These are phyloP conservation scores for Pythium grandisporangium DNA, from an alignment of 352 stramenopile species.

Conservation along the genomic window DNA sequence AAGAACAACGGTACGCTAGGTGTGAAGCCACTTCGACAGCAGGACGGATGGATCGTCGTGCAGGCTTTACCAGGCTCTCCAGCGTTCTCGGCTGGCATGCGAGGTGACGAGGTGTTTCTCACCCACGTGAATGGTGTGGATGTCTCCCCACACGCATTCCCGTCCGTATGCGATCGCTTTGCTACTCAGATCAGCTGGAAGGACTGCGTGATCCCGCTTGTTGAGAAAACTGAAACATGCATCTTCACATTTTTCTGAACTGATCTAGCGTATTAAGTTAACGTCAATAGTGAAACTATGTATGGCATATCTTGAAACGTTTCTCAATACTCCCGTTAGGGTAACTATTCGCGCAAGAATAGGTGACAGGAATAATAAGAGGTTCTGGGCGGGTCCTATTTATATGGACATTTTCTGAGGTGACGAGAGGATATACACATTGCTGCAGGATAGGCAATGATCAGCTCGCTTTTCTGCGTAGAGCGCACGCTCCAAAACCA, in stretches of 20 bases:
- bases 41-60: conserved; percentile 71
- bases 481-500: neutral
- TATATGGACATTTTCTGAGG: no score
- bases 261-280: neutral
- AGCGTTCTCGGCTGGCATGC: conserved; percentile 66
- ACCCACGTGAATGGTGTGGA: conserved; percentile 75
- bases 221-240: conserved; percentile 67
- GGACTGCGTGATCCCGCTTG: conserved; percentile 62
- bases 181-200: conserved; percentile 44
- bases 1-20: conserved; percentile 62
- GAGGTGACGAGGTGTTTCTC: conserved; percentile 62
- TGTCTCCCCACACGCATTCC: conserved; percentile 63
- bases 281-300: no score
- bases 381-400: no score
- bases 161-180: conserved; percentile 25
- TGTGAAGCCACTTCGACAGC: conserved; percentile 60
- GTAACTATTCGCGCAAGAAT: no score
- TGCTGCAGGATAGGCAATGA: no score
- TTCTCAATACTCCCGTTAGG: no score
- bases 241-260: conserved; percentile 72
- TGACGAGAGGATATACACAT: no score
- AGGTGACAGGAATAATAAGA: no score
- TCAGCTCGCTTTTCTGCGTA: no score
- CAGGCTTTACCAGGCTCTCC: conserved; percentile 55
- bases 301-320: no score